Conservation (phyloP, 108 stramenopile species). For the Hondaea fermentalgiana region DNA sequence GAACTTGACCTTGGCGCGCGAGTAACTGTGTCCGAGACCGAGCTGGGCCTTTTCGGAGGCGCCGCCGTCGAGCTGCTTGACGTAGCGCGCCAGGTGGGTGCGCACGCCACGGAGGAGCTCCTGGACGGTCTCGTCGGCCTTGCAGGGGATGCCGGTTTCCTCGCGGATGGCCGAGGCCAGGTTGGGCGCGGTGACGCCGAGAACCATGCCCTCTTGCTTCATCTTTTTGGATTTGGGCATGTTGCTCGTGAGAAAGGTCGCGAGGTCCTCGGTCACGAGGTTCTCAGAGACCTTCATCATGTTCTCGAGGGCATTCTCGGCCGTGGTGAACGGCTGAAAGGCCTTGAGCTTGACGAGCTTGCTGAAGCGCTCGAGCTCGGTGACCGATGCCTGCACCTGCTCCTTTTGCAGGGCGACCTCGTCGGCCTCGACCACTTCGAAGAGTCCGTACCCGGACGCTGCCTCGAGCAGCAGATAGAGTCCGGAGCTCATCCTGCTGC, state of each 20-base stretch:
- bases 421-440: conserved; percentile 90
- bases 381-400: conserved; percentile 54
- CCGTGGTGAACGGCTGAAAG: conserved; percentile 87
- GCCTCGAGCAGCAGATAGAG: conserved; percentile 80
- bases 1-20: conserved; percentile 97
- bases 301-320: conserved; percentile 61
- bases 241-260: conserved; percentile 80
- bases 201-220: conserved; percentile 40
- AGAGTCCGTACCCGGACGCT: conserved; percentile 93
- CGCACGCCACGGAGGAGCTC: conserved; percentile 82
- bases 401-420: conserved; percentile 62
- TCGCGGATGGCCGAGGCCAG: conserved; percentile 50
- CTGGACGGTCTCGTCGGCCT: conserved; percentile 57
- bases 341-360: conserved; percentile 92
- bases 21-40: conserved; percentile 95
- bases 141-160: conserved; percentile 39
- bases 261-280: conserved; percentile 17
- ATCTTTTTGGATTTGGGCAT: conserved; percentile 43
- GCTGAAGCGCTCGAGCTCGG: conserved; percentile 75
- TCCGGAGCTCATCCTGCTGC: neutral
- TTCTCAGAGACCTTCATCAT: conserved; percentile 54
- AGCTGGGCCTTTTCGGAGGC: conserved; percentile 89
- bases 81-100: conserved; percentile 73
- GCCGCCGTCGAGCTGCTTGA: conserved; percentile 82
- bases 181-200: conserved; percentile 51